These are phyloP conservation scores for Reticulascus tulasneorum DNA, from an alignment of 2,329 filamentous ascomycete species.

Conservation along the genomic window DNA sequence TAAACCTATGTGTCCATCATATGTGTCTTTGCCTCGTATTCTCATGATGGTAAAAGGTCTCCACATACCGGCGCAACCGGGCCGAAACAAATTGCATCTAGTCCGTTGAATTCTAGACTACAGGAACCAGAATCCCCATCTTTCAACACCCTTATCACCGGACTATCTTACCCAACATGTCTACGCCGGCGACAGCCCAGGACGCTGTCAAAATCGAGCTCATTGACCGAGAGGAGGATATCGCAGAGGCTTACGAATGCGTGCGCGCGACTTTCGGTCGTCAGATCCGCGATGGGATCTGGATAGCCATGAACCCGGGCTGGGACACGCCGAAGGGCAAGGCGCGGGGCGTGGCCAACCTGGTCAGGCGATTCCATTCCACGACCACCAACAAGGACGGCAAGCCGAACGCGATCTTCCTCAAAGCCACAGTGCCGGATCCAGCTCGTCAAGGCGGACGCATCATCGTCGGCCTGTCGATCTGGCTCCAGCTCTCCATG, in stretches of 20 bases:
- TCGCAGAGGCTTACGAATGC: constrained; percentile 20
- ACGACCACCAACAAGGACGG: constrained; percentile 37
- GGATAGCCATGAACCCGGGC: constrained; percentile 46
- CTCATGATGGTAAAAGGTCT: too few relatives aligned
- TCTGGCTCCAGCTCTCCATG: constrained; percentile 50
- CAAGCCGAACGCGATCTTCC: constrained; percentile 45
- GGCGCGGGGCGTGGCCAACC: constrained; percentile 26
- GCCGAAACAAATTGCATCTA: too few relatives aligned
- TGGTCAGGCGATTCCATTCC: constrained; percentile 37
- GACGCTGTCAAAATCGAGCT: too few relatives aligned
- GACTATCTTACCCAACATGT: too few relatives aligned
- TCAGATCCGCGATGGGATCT: constrained; percentile 48
- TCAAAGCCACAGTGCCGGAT: constrained; percentile 47
- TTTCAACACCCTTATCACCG: too few relatives aligned
- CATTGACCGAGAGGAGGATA: constrained; percentile 22
- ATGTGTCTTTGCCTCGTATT: too few relatives aligned
- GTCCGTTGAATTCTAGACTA: too few relatives aligned
- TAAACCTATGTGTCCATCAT: too few relatives aligned
- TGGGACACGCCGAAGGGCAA: constrained; percentile 49
- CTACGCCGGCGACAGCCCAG: too few relatives aligned
- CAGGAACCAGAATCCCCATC: too few relatives aligned
- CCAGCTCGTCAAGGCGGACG: constrained; percentile 18
- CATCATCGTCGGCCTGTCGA: constrained; percentile 46
- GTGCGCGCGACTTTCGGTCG: constrained; percentile 38
- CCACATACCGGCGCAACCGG: too few relatives aligned